A percentile compares a stretch with the other conserved stretches of the same genome.
Evolutionary conservation across 2,329 filamentous ascomycete species (phyloP).

Genomic region (Aspergillus neoniger): DNA sequence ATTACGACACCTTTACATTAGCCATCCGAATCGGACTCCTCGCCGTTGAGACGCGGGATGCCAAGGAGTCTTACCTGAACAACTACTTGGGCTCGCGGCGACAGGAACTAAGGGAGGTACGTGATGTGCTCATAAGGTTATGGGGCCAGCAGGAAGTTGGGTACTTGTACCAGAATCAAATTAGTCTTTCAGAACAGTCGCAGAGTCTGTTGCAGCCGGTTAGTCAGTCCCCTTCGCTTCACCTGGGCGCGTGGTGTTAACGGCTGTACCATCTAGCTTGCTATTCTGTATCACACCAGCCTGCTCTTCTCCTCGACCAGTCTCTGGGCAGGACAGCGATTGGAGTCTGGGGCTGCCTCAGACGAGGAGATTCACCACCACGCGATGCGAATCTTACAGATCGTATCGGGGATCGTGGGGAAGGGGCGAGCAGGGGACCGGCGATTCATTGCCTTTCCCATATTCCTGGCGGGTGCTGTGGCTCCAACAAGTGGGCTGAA

Average conservation of each 20-base stretch:
- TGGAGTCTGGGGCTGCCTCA: conserved; percentile 41
- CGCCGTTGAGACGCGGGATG: conserved; percentile 43
- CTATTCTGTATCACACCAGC: conserved; percentile 52
- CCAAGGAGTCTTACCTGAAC: conserved; percentile 31
- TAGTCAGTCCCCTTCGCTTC: conserved; percentile 17
- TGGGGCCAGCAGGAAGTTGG: conserved; percentile 42
- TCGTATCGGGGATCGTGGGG: conserved; percentile 43
- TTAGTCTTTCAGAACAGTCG: conserved; percentile 38
- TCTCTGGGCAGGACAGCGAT: conserved; percentile 54
- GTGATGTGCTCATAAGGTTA: conserved; percentile 39
- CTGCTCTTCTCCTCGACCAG: conserved; percentile 57
- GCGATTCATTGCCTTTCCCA: conserved; percentile 54
- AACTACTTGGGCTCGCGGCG: conserved; percentile 29
- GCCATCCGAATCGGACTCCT: conserved; percentile 49
- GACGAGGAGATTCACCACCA: conserved; percentile 49
- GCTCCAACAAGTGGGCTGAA: conserved; percentile 47
- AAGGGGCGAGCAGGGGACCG: conserved; percentile 43
- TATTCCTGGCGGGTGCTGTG: conserved; percentile 56
- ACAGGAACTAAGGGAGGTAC: conserved; percentile 39
- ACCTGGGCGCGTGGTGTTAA: conserved; percentile 12
- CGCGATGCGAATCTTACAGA: conserved; percentile 47
- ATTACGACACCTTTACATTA: conserved; percentile 49
- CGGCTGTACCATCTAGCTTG: conserved; percentile 11
- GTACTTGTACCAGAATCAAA: conserved; percentile 39
- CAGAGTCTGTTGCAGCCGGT: conserved; percentile 50